Evolutionary conservation across 352 stramenopile genomes (phyloP), one percentile per base, ranked within the genome.

Genomic region (Globisporangium emineosum): DNA sequence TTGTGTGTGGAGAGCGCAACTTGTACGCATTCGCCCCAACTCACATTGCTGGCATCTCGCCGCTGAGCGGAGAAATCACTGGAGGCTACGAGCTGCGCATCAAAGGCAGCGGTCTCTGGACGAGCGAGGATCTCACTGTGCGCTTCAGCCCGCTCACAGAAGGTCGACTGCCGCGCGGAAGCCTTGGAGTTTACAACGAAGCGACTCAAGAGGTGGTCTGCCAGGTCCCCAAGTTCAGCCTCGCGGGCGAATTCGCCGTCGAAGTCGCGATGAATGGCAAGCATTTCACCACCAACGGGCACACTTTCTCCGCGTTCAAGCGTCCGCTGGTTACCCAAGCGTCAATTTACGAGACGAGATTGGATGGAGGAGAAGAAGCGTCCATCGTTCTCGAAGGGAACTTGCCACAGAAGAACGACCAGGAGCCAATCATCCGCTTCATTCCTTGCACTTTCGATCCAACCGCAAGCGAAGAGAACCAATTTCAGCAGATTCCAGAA

Each of bases 231-330:
- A 81, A 74, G 56, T 94, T 96, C 54, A 76, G 68, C 19, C 62
- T 85, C 4, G 55, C 84, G 4, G 79, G 86, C 7, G 73, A 82
- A 19, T 93, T 89, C 64, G 67, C 71, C 1, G 76, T 90, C 13
- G 79, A 94, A 61, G 75, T 96, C 15, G 83, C 88, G 2, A 90
- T 90, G 71, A 88, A 94, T 32, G 86, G 88, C 23, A 88, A 85
- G 56, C 73, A 91, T 58, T 96, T 94, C 56, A 94, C 79, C 0
- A 73, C 69, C 0, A 86, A 90, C 43, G 73, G 81, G 6, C 65
- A 75, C 23, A 45, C 79, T 25, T 90, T 92, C 47, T 80, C 79
- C 2, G 78, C 76, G 4, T 90, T 83, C 57, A 79, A 79, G 27
- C 72, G 73, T 8, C 78, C 79, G 13, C 49, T 67, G 25, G 53